Conservation (phyloP, 176 grass and related monocot species). For the Areca catechu region DNA sequence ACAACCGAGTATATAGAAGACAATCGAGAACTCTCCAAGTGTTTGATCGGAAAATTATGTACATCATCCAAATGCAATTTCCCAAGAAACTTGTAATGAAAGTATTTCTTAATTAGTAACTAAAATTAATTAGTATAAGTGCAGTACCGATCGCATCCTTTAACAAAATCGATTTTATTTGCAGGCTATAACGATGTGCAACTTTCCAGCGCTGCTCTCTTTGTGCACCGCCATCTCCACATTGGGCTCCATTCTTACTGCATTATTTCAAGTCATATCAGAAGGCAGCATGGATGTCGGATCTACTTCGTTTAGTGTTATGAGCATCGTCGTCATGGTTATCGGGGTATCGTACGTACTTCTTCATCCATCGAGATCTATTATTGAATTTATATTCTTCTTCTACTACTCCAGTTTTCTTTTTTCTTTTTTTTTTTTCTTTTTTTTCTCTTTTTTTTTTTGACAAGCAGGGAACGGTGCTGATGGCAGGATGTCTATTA, state of each 20-base stretch:
- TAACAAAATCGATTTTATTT: background rate
- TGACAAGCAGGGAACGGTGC: constrained; percentile 18
- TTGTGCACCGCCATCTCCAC: constrained; percentile 18
- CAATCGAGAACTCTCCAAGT: too few relatives aligned
- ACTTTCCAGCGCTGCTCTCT: constrained; percentile 41
- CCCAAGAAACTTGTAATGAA: too few relatives aligned
- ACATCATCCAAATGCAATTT: too few relatives aligned
- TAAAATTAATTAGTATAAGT: too few relatives aligned
- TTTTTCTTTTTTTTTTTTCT: too few relatives aligned
- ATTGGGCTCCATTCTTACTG: constrained; percentile 39
- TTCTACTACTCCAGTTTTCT: too few relatives aligned
- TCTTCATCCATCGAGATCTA: too few relatives aligned
- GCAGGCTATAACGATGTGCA: constrained; percentile 29
- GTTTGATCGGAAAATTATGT: too few relatives aligned
- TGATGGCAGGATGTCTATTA: background rate
- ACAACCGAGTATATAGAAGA: too few relatives aligned
- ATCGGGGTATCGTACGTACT: constrained; percentile 25
- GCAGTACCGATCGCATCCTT: too few relatives aligned
- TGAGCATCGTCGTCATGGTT: constrained; percentile 15
- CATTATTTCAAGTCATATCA: constrained; percentile 15
- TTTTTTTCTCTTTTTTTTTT: background rate
- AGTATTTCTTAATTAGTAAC: too few relatives aligned
- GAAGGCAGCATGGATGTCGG: constrained; percentile 37
- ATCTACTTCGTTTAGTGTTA: constrained; percentile 8
- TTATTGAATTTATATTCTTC: too few relatives aligned